Percentiles rank a stretch among this genome's conserved stretches.
phyloP scores from a whole-genome alignment of 2,329 filamentous ascomycete genomes.

The Cryphonectria japonica region DNA sequence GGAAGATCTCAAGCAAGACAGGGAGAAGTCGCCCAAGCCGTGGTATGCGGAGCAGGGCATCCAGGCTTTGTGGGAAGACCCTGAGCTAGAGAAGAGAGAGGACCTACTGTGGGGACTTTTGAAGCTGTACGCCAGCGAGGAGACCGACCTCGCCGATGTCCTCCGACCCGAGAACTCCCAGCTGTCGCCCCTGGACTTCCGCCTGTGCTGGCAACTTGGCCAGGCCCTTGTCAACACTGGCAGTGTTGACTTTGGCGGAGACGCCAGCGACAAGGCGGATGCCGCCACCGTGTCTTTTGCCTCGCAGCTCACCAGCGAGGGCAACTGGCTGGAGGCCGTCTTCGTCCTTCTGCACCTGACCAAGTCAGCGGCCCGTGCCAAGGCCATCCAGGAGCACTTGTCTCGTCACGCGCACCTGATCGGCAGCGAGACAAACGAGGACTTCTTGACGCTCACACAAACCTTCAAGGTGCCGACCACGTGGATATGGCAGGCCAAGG shows the following conservation, averaged over 20 bases:
- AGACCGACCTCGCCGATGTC: constrained; percentile 66
- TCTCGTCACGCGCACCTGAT: constrained; percentile 72
- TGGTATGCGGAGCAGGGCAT: constrained; percentile 68
- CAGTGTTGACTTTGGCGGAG: constrained; percentile 55
- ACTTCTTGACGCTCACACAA: constrained; percentile 62
- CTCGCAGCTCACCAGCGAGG: constrained; percentile 63
- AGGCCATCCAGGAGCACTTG: constrained; percentile 73
- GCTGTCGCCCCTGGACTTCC: constrained; percentile 72
- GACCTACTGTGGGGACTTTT: constrained; percentile 88
- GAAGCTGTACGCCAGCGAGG: constrained; percentile 72
- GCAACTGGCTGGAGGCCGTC: constrained; percentile 70
- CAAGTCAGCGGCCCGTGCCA: constrained; percentile 63
- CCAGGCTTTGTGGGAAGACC: constrained; percentile 63
- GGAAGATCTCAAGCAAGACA: constrained; percentile 71
- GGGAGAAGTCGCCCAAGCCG: constrained; percentile 73
- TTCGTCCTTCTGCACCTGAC: constrained; percentile 82
- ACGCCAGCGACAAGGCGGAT: constrained; percentile 65
- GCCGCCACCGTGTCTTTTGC: constrained; percentile 68
- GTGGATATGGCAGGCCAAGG: constrained; percentile 89
- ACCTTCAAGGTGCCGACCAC: constrained; percentile 71
- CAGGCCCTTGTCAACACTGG: constrained; percentile 62
- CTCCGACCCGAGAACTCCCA: constrained; percentile 78
- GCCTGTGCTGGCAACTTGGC: constrained; percentile 84
- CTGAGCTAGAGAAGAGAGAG: constrained; percentile 62
- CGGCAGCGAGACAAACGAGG: constrained; percentile 58